Base-by-base conservation (phyloP, 345 rosid genomes). In the Eucalyptus decipiens region DNA sequence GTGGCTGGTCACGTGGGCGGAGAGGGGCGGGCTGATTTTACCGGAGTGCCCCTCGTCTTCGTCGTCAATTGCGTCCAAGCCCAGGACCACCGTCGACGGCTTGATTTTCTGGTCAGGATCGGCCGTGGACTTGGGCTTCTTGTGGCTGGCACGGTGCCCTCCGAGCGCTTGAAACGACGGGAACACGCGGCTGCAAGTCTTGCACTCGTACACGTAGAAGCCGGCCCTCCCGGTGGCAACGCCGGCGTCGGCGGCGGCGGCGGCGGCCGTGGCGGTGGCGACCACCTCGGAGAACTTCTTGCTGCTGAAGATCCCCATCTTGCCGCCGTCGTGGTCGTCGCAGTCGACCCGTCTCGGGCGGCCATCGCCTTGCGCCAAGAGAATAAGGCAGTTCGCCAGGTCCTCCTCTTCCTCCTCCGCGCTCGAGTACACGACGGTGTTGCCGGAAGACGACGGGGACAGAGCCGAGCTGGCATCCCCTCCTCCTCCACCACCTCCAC, bases 111-210 rank as follows among this genome's bases (percentile, higher is more conserved):
- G 83, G 7, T 72, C 45, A 21, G 87, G 88, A 87, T 91, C 89
- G 89, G 65, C 83, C 9, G 60, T 11, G 32, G 47, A 47, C 86
- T 49, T 65, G 51, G 96, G 95, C 88, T 93, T 96, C 92, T 97
- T 98, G 94, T 98, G 99, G 89, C 99, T 96, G 3, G 99, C 99
- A 80, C 98, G 93, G 92, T 98, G 99, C 16, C 99, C 99, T 9
- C 99, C 99, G 14, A 98, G 92, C 23, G 99, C 99, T 92, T 98
- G 99, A 87, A 98, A 97, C 23, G 99, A 98, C 40, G 97, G 94
- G 89, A 98, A 98, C 26, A 93, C 93, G 37, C 99, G 93, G 91
- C 93, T 94, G 86, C 99, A 98, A 26, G 99, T 95, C 90, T 96
- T 97, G 91, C 99, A 98, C 93, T 98, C 98, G 87, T 97, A 96